A percentile compares a stretch with the other conserved stretches of the same genome.
These are phyloP conservation scores for Stagonosporopsis vannaccii DNA, from an alignment of 2,329 filamentous ascomycete species.

Conservation along the genomic window DNA sequence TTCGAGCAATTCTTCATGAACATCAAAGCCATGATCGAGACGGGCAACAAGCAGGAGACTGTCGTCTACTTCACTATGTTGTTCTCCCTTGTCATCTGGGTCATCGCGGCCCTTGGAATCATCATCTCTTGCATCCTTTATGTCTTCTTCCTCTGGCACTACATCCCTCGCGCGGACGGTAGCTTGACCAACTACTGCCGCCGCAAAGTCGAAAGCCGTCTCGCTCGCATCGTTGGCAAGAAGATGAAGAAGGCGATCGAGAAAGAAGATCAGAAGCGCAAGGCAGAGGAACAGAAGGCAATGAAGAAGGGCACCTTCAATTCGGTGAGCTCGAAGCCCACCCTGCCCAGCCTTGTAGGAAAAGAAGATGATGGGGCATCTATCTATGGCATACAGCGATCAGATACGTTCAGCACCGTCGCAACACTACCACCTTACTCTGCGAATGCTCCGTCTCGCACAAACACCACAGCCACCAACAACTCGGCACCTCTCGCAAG, in stretches of 20 bases:
- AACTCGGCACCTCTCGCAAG: constrained; percentile 24
- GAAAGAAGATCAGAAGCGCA: constrained; percentile 69
- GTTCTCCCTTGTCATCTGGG: constrained; percentile 90
- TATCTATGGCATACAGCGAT: constrained; percentile 44
- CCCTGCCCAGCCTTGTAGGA: constrained; percentile 51
- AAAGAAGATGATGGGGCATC: constrained; percentile 51
- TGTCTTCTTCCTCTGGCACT: constrained; percentile 88
- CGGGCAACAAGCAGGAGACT: constrained; percentile 76
- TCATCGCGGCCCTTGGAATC: constrained; percentile 77
- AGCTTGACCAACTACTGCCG: constrained; percentile 86
- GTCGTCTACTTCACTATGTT: constrained; percentile 88
- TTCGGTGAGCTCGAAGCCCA: constrained; percentile 43
- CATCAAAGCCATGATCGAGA: constrained; percentile 72
- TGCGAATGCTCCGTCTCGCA: constrained; percentile 61
- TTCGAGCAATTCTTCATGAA: constrained; percentile 84
- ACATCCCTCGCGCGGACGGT: constrained; percentile 83
- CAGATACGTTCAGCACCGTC: constrained; percentile 39
- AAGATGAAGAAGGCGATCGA: constrained; percentile 90
- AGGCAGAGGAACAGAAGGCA: constrained; percentile 50
- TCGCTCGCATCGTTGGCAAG: constrained; percentile 81
- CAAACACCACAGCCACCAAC: constrained; percentile 58
- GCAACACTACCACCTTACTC: constrained; percentile 56
- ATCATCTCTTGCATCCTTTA: constrained; percentile 81
- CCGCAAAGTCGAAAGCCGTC: constrained; percentile 85
- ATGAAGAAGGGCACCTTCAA: constrained; percentile 56